These are phyloP conservation scores for Aspergillus luchuensis DNA, from an alignment of 2,329 filamentous ascomycete genomes.

Conservation along the genomic window DNA sequence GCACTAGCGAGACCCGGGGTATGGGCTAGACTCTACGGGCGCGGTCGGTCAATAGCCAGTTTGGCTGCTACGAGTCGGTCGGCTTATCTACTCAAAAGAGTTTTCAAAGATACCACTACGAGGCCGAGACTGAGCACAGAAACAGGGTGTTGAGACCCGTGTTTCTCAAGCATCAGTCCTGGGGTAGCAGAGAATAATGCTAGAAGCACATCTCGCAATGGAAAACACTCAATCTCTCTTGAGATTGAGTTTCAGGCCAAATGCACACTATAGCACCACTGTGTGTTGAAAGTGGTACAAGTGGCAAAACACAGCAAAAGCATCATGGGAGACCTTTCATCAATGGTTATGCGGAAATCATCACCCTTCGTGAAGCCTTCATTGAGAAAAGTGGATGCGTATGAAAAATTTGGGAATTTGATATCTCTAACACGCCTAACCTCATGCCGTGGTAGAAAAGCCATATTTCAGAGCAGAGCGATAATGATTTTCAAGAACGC, in stretches of 20 bases:
- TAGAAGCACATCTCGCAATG: background rate
- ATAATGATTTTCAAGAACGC: conserved; percentile 22
- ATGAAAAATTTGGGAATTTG: conserved; percentile 34
- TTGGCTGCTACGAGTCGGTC: background rate
- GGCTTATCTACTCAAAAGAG: background rate
- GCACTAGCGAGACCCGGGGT: background rate
- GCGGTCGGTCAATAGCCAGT: background rate
- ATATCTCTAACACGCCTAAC: conserved; percentile 45
- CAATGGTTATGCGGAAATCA: conserved; percentile 60
- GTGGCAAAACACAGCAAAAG: conserved; percentile 1
- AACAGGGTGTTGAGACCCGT: background rate
- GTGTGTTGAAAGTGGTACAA: background rate
- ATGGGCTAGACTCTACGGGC: background rate
- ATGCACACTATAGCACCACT: conserved; percentile 4
- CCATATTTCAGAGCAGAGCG: conserved; percentile 33
- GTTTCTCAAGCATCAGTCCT: background rate
- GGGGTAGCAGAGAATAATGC: background rate
- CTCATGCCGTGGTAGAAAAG: conserved; percentile 41
- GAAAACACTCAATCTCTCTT: background rate
- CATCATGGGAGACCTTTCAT: conserved; percentile 40
- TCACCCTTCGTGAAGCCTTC: conserved; percentile 61
- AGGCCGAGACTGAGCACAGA: background rate
- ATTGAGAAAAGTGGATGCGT: conserved; percentile 55
- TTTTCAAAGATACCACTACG: background rate
- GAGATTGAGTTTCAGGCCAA: conserved; percentile 1